A percentile compares a stretch with the other conserved stretches of the same genome.
Conservation (phyloP, 2,329 filamentous ascomycete genomes). For the Apiospora phragmitis region DNA sequence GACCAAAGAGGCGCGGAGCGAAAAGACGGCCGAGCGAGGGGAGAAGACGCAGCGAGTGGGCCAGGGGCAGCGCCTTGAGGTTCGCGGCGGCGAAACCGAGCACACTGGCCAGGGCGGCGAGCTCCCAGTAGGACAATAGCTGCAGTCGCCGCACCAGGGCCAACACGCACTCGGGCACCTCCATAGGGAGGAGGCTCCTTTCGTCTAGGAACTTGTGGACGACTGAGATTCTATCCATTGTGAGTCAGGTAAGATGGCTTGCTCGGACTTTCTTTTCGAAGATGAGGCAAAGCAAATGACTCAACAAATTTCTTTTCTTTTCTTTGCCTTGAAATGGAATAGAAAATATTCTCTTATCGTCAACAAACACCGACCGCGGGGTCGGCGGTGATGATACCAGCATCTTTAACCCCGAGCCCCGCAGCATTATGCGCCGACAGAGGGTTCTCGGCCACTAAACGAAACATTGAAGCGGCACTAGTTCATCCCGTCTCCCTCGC, state of each 20-base stretch:
- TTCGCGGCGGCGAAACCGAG: not conserved
- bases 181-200: not conserved
- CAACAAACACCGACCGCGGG: too few species aligned
- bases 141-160: not conserved
- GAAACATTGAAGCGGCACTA: not conserved
- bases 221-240: not conserved
- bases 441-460: not conserved
- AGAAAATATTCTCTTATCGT: not conserved
- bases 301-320: not conserved
- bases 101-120: not conserved
- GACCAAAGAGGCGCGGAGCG: not conserved
- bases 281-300: not conserved
- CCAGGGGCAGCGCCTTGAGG: constrained; percentile 5
- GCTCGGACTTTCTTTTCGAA: not conserved
- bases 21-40: not conserved
- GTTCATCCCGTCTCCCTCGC: not conserved
- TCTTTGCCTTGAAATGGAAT: not conserved
- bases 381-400: too few species aligned
- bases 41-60: not conserved
- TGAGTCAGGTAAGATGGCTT: too few species aligned
- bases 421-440: not conserved
- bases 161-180: not conserved
- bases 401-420: not conserved
- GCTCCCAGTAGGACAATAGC: not conserved
- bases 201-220: not conserved